A percentile compares a stretch with the other conserved stretches of the same genome.
phyloP scores from a whole-genome alignment of 2,329 filamentous ascomycete genomes.

The Alternaria brassicicola region DNA sequence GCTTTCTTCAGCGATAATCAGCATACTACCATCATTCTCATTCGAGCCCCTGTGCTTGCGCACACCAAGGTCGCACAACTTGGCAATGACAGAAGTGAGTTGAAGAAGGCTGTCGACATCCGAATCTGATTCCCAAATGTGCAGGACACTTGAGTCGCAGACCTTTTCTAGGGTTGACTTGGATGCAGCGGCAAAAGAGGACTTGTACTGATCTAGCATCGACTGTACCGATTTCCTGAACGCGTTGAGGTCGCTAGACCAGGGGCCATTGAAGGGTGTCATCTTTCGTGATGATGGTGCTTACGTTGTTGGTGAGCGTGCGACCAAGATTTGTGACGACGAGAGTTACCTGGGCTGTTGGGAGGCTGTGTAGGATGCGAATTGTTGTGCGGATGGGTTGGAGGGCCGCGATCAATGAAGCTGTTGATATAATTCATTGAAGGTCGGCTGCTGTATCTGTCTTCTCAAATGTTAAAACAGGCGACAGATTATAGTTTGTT shows the following conservation, averaged over 20 bases:
- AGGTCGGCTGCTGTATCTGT: background rate
- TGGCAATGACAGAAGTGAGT: slow-evolving; percentile 38
- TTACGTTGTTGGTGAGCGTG: slow-evolving; percentile 13
- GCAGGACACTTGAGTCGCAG: slow-evolving; percentile 30
- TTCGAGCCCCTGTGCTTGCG: slow-evolving; percentile 20
- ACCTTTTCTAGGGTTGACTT: slow-evolving; percentile 27
- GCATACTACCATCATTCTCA: slow-evolving; percentile 28
- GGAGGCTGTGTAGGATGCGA: background rate
- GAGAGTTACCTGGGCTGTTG: background rate
- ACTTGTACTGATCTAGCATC: slow-evolving; percentile 35
- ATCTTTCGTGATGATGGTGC: slow-evolving; percentile 14
- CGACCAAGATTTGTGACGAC: background rate
- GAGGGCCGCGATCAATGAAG: slow-evolving; percentile 10
- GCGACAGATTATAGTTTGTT: background rate
- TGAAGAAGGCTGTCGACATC: slow-evolving; percentile 43
- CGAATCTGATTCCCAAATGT: slow-evolving; percentile 44
- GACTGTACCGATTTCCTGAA: slow-evolving; percentile 33
- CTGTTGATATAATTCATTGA: slow-evolving; percentile 21
- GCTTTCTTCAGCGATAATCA: slow-evolving; percentile 38
- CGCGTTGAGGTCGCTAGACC: slow-evolving; percentile 30
- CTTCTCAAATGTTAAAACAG: background rate
- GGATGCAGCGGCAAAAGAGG: slow-evolving; percentile 28
- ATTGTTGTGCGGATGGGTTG: background rate
- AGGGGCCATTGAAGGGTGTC: slow-evolving; percentile 34
- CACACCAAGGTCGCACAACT: slow-evolving; percentile 32